A percentile compares a stretch with the other conserved stretches of the same genome.
Evolutionary conservation across 192 early-diverging fungal genomes (phyloP).

Genomic region (Linnemannia hyalina): DNA sequence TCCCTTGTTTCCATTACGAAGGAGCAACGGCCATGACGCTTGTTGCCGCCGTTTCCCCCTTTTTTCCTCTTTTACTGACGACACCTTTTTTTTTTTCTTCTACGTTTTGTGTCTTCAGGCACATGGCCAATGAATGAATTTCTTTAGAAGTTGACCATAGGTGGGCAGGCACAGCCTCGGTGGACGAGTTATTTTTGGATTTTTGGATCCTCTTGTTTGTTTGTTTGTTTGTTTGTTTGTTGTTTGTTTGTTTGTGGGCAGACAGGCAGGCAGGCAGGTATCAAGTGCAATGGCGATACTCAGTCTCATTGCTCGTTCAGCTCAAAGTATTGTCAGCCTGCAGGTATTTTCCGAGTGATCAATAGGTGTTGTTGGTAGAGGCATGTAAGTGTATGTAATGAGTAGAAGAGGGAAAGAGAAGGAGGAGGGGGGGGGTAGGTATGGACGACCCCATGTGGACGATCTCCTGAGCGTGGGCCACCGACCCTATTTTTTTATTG

Average conservation of each 20-base stretch:
- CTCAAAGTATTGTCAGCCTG: not conserved
- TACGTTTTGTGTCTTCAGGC: no score
- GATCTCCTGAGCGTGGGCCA: not conserved
- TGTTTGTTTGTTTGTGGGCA: not conserved
- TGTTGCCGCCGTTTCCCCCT: not conserved
- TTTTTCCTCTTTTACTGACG: no score
- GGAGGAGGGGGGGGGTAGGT: not conserved
- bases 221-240: not conserved
- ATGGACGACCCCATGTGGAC: not conserved
- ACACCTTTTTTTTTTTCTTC: no score
- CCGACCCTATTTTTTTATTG: not conserved
- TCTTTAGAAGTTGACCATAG: no score
- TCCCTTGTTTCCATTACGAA: no score
- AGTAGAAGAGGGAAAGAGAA: not conserved
- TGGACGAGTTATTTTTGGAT: not conserved
- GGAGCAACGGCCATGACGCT: not conserved
- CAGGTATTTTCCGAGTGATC: not conserved
- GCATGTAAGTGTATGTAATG: not conserved
- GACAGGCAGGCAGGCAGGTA: not conserved
- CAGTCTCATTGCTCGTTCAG: no score
- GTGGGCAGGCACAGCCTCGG: not conserved
- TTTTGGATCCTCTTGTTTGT: not conserved
- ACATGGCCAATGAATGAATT: not conserved
- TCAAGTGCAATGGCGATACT: not conserved
- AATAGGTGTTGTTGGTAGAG: no score